These are phyloP conservation scores for Pezicula radicicola DNA, from an alignment of 2,329 filamentous ascomycete species.

Conservation along the genomic window DNA sequence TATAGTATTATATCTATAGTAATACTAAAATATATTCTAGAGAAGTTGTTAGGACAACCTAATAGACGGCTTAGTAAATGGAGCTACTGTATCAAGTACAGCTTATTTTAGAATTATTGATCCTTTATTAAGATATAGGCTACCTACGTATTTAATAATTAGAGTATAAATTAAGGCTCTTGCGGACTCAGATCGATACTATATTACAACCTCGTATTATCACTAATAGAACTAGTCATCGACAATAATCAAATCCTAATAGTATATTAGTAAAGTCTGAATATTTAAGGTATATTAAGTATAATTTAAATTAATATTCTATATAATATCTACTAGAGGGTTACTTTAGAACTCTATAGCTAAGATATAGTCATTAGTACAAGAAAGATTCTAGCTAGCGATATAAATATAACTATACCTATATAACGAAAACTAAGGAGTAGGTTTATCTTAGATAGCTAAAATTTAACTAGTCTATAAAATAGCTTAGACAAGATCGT, in stretches of 20 bases:
- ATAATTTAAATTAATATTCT: background rate
- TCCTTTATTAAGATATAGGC: background rate
- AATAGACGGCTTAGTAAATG: background rate
- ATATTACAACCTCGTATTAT: background rate
- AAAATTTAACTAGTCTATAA: background rate
- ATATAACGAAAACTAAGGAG: conserved; percentile 26
- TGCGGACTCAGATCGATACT: background rate
- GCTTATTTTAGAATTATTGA: background rate
- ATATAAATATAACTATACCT: background rate
- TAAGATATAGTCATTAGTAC: background rate
- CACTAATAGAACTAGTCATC: background rate
- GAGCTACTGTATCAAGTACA: background rate
- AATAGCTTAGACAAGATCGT: background rate
- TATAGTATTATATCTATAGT: background rate
- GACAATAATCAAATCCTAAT: background rate
- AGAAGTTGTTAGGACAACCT: background rate
- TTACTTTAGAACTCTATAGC: background rate
- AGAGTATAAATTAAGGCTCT: background rate
- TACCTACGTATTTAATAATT: background rate
- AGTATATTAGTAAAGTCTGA: background rate
- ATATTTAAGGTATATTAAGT: background rate
- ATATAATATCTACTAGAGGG: background rate
- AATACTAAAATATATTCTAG: background rate
- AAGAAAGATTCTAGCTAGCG: too few species aligned
- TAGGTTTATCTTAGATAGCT: conserved; percentile 9